A percentile compares a stretch with the other conserved stretches of the same genome.
Conservation (phyloP, 768 basidiomycete species). For the Lactifluus volemus region DNA sequence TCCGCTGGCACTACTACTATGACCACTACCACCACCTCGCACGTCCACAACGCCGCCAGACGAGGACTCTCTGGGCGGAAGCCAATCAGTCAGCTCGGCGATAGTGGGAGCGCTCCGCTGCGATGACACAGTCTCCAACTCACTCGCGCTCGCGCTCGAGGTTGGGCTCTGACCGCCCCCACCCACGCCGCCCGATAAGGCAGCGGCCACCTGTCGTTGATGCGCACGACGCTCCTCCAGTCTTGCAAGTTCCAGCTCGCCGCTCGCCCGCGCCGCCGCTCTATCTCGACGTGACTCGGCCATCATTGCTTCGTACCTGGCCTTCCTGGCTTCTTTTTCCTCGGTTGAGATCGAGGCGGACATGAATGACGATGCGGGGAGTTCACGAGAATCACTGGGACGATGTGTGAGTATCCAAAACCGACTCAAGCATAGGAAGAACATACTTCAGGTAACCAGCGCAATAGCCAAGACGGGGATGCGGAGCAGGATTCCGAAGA, state of each 20-base stretch:
- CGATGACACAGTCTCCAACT: slow-evolving; percentile 10
- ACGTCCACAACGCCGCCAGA: too few relatives aligned
- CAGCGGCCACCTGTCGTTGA: slow-evolving; percentile 26
- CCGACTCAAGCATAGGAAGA: too few relatives aligned
- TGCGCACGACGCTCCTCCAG: slow-evolving; percentile 61
- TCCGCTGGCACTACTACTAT: neutral
- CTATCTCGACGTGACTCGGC: slow-evolving; percentile 64
- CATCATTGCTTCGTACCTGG: slow-evolving; percentile 59
- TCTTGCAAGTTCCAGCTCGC: slow-evolving; percentile 58
- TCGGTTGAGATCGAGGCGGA: slow-evolving; percentile 12
- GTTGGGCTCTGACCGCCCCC: slow-evolving; percentile 24
- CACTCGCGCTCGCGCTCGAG: neutral
- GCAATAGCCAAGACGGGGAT: too few relatives aligned
- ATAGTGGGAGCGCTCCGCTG: neutral
- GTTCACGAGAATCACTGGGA: too few relatives aligned
- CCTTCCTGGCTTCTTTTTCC: slow-evolving; percentile 48
- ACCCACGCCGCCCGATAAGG: slow-evolving; percentile 20
- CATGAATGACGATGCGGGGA: neutral
- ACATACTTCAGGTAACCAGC: too few relatives aligned
- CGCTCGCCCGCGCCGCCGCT: slow-evolving; percentile 63
- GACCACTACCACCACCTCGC: slow-evolving; percentile 26
- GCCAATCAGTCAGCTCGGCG: neutral
- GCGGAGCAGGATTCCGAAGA: too few relatives aligned
- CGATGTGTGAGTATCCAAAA: too few relatives aligned
- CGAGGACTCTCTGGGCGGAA: neutral